Conservation (phyloP, 352 stramenopile genomes). For the Pythium chondricola region DNA sequence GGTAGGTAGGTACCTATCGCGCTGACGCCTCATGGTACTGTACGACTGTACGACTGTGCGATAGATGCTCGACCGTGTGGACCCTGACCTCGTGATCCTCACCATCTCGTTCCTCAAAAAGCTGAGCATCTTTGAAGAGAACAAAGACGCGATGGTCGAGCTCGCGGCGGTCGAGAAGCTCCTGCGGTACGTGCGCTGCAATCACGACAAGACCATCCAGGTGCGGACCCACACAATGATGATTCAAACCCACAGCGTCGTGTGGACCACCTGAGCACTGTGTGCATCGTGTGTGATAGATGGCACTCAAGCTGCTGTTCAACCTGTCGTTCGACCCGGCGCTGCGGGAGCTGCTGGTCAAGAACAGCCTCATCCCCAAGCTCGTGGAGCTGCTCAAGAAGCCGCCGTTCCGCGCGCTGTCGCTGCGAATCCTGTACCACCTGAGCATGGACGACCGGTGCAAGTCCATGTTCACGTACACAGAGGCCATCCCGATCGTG, state of each 20-base stretch:
- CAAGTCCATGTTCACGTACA: conserved; percentile 94
- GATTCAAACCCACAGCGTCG: too few species aligned
- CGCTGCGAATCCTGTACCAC: conserved; percentile 92
- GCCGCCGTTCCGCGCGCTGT: conserved; percentile 79
- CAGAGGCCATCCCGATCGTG: conserved; percentile 91
- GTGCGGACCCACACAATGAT: too few species aligned
- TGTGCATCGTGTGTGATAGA: too few species aligned
- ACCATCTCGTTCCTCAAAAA: conserved; percentile 92
- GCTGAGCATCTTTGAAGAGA: conserved; percentile 93
- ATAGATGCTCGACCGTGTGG: conserved; percentile 83
- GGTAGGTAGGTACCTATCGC: too few species aligned
- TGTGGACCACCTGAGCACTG: too few species aligned
- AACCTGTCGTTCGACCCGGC: conserved; percentile 93
- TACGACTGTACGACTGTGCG: neutral
- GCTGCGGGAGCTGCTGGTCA: conserved; percentile 80
- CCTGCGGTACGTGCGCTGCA: conserved; percentile 73
- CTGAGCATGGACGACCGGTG: conserved; percentile 92
- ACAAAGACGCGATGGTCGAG: conserved; percentile 90
- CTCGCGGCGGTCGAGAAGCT: conserved; percentile 71
- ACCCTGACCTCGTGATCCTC: conserved; percentile 85
- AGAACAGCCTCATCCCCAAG: conserved; percentile 87
- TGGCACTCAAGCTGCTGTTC: conserved; percentile 87
- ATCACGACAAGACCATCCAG: conserved; percentile 82
- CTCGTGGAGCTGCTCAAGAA: conserved; percentile 93
- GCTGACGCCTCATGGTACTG: neutral